Base-by-base conservation (phyloP, 164 flowering plant species). In the Paratinospora sagittata region DNA sequence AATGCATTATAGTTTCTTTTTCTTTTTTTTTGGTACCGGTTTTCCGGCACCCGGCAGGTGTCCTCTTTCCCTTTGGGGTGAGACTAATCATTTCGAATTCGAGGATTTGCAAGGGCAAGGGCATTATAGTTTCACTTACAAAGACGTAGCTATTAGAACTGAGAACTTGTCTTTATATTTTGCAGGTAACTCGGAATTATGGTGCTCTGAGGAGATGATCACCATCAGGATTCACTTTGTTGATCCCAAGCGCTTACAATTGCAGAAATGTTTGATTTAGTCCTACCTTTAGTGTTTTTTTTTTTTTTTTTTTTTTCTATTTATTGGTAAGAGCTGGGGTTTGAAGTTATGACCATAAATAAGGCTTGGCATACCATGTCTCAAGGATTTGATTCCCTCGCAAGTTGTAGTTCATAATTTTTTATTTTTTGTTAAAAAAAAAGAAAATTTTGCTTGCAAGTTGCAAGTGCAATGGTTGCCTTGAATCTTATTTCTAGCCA, bases 151-250 rank as follows among this genome's bases (percentile, higher is more conserved):
- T 5, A 62, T 8, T 26, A 65, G 33, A 65, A 45, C 74, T 66
- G 55, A 55, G 10, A 17, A 58, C 66, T 62, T 34, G 61, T 26
- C 66, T 55, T 27, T 14, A 21, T 19, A 27, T 63, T 78, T 70
- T 72, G 67, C 68, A 92, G 97, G 92, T 82, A 21, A 84, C 87
- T 5, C 87, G 89, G 62, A 90, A 86, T 69, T 93, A 90, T 76
- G 98, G 98, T 62, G 90, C 95, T 70, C 75, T 92, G 27, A 87
- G 96, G 77, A 84, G 84, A 73, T 88, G 78, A 83, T 27, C 23
- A 0, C 12, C 16, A 43, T 8, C 10, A 13, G 57, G 69, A 19
- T 41, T 67, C 34, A n/a, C 57, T 41, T 41, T 11, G 57, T 14
- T 66, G 12, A 27, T 27, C 67, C 27, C 47, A 65, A 34, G 19